Evolutionary conservation across 148 eudicot genomes (phyloP), one percentile per base, ranked within the genome.

Genomic region (Beta vulgaris): DNA sequence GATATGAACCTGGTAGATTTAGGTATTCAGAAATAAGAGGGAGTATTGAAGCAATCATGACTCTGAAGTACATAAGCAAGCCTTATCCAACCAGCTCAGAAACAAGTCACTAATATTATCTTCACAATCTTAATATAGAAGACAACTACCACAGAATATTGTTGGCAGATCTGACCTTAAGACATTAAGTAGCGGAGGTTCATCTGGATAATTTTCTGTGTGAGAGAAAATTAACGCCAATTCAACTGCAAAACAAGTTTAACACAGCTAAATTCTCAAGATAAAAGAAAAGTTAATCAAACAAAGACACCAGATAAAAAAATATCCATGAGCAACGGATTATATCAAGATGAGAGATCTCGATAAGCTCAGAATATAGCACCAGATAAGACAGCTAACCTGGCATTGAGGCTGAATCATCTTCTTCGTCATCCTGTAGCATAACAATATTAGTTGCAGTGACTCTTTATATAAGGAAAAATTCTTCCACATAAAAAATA

Each of bases 161-260:
- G 9, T 36, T 31, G 51, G 70, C n/a, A 28, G 72, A 39, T 77
- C 84, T 69, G 71, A 95, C 99, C 97, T 92, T 83, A 70, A 86
- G 55, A 95, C 88, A 82, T 85, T 87, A 82, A 95, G 77, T 82
- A 95, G 84, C 15, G 99, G 99, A 49, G 93, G 93, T 79, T 95
- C 99, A 80, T 95, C 99, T 2, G 99, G 99, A 85, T 95, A 95
- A 10, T 86, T 95, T 78, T 90, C 96, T 14, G 99, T 92, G 82
- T 95, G 99, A 1, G 97, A 82, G 87, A 95, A 95, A 75, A 92
- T 89, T 80, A 95, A 89, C 66, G 82, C 99, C 87, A 92, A 83
- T 76, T 81, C 84, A 88, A 92, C 98, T 95, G 96, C 85, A 88
- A 79, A 32, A 49, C 60, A 74, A 69, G 54, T 58, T 68, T 66